Evolutionary conservation across 345 rosid genomes (phyloP), one percentile per base, ranked within the genome.

Genomic region (Pugionium cornutum): DNA sequence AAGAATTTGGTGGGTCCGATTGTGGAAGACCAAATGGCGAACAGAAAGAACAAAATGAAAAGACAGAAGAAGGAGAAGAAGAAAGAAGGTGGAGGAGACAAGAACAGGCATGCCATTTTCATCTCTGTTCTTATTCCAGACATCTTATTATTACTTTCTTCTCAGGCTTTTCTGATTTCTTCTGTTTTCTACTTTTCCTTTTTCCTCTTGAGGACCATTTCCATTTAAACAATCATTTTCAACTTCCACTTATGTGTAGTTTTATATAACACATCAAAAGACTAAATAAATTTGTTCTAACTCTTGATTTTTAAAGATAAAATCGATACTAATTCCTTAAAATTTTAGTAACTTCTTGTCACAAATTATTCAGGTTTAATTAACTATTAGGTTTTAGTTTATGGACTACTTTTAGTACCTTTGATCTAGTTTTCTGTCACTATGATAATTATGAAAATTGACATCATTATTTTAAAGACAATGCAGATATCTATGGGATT

Each of bases 11-110:
- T 77, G 79, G 80, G 75, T 54, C 79, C 70, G 66, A 62, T 25
- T 50, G 58, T 75, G 61, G 77, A 71, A 52, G 75, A 73, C 69
- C 65, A 80, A 76, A 75, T 69, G 76, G 58, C 70, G 51, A 66
- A 65, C 79, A 70, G 63, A 75, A 75, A 65, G 73, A 62, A 68
- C 36, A 64, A 62, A 54, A 29, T 57, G 70, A 75, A 82, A 81
- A 73, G 77, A 73, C 69, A 25, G 30, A 46, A 61, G 71, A 68
- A 40, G 44, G 9, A 7, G 9, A 7, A 7, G 9, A 7, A 7
- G 9, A 33, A 29, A 49, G 34, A 1, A 69, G 64, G 4, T 5
- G 69, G 57, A 77, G 87, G 81, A 81, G 92, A 84, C 92, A 81
- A 77, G 82, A 73, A 66, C 64, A 75, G 55, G 76, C 82, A 77